Evolutionary conservation across 2,329 filamentous ascomycete genomes (phyloP), one percentile per base, ranked within the genome.

Genomic region (Aspergillus melleus): DNA sequence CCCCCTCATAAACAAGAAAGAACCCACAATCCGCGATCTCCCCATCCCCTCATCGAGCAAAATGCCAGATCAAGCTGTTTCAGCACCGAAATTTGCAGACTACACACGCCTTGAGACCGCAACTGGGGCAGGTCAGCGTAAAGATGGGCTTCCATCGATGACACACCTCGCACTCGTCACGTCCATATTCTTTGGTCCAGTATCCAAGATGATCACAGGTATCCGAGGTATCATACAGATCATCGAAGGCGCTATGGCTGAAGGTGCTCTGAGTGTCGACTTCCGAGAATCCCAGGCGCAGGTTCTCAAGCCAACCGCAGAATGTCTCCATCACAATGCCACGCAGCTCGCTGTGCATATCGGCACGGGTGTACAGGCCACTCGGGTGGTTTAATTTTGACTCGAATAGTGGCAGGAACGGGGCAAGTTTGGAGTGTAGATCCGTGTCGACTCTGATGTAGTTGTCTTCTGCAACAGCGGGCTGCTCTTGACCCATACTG

Each of bases 271-370:
- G 6, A 4, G 8, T 29, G 26, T 29, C 26, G 3, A 66, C 61
- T 19, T 59, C 54, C 1, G 68, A 63, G 36, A 68, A 49, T 2
- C 63, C 61, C 12, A 59, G 52, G 57, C 68, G 69, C 8, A 65
- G 12, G 32, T 44, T 51, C 57, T 70, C 69, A 1, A 71, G 53
- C 65, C 67, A 74, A 44, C 60, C 63, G 30, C 66, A 68, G 54
- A 66, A 70, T 6, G 65, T 61, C 57, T 73, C 71, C 49, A 72
- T 56, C 4, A 74, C 39, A 19, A 75, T 61, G 10, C 73, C 71
- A 2, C 60, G 56, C 2, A 74, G 57, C 52, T 76, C 72, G 6
- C 24, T 44, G 6, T 54, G 36, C n/a, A 73, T 50, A 52, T 74
- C 70, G 6, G 68, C 54, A 6, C 49, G 10, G 1, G 63, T 70